These are phyloP conservation scores for Leptodontidium sp. DNA, from an alignment of 2,329 filamentous ascomycete genomes.

Conservation along the genomic window DNA sequence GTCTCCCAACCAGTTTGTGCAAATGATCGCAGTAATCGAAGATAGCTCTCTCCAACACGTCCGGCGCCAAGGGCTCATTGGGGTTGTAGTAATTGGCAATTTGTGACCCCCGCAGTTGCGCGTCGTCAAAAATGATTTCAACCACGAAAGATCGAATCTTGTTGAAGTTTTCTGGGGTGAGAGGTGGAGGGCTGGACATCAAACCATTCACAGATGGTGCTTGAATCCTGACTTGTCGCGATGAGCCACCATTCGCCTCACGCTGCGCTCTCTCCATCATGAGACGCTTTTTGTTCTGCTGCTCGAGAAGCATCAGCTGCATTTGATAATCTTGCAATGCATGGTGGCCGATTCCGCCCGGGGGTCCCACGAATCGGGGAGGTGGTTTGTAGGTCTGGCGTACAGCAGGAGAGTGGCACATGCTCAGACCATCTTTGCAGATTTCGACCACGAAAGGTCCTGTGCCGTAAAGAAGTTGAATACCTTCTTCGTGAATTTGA, in stretches of 20 bases:
- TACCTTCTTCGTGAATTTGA: conserved; percentile 33
- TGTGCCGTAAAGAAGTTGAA: conserved; percentile 30
- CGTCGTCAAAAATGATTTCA: conserved; percentile 15
- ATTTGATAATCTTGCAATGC: conserved; percentile 87
- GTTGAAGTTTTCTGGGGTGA: conserved; percentile 20
- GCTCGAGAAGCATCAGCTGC: conserved; percentile 83
- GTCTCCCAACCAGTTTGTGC: conserved; percentile 3
- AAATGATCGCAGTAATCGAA: conserved; percentile 14
- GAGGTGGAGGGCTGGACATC: conserved; percentile 4
- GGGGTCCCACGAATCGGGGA: not conserved
- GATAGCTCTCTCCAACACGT: not conserved
- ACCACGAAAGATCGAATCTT: conserved; percentile 30
- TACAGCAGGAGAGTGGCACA: conserved; percentile 27
- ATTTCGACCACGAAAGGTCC: conserved; percentile 33
- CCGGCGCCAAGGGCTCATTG: not conserved
- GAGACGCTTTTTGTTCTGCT: conserved; percentile 83
- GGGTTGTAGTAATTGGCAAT: not conserved
- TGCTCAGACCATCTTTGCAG: conserved; percentile 25
- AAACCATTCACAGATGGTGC: conserved; percentile 46
- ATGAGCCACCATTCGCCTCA: not conserved
- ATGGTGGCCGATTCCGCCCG: conserved; percentile 60
- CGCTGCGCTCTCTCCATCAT: conserved; percentile 73
- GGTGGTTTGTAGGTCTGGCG: not conserved
- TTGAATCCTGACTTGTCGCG: not conserved
- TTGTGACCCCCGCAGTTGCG: not conserved